Evolutionary conservation across 352 stramenopile genomes (phyloP).

Genomic region (Phytophthora meadii): DNA sequence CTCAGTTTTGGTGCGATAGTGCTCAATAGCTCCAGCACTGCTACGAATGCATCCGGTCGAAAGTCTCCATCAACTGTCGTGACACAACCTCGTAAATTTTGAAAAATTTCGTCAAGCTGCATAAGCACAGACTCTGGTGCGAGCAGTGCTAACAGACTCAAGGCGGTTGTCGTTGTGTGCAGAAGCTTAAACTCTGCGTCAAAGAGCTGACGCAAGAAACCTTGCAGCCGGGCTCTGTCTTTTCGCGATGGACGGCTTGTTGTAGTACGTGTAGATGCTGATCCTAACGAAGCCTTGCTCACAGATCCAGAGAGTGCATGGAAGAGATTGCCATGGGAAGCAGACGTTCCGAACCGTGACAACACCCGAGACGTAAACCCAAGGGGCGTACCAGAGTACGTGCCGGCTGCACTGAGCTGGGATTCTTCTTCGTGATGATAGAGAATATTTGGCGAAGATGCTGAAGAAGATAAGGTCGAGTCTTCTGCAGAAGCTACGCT

Average conservation of each 20-base stretch:
- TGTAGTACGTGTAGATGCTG: slow-evolving; percentile 12
- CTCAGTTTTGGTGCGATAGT: slow-evolving; percentile 47
- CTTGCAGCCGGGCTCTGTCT: slow-evolving; percentile 43
- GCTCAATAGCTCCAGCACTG: slow-evolving; percentile 71
- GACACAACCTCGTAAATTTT: slow-evolving; percentile 52
- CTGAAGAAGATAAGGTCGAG: slow-evolving; percentile 28
- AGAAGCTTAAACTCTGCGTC: slow-evolving; percentile 68
- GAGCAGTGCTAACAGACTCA: slow-evolving; percentile 68
- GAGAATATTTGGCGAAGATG: slow-evolving; percentile 34
- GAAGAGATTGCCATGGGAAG: slow-evolving; percentile 65
- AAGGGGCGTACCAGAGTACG: slow-evolving; percentile 29
- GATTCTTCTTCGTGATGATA: slow-evolving; percentile 25
- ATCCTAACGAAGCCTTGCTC: slow-evolving; percentile 26
- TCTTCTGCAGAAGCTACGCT: slow-evolving; percentile 23
- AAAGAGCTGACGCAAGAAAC: slow-evolving; percentile 60
- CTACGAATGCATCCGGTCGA: slow-evolving; percentile 64
- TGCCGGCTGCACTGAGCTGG: slow-evolving; percentile 5
- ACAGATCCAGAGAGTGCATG: slow-evolving; percentile 55
- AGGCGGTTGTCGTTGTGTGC: slow-evolving; percentile 56
- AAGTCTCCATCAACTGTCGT: slow-evolving; percentile 73
- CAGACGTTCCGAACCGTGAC: slow-evolving; percentile 68
- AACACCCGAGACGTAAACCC: slow-evolving; percentile 79
- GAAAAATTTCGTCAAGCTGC: slow-evolving; percentile 46
- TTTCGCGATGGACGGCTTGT: slow-evolving; percentile 23
- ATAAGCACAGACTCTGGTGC: slow-evolving; percentile 46